Evolutionary conservation across 768 basidiomycete species (phyloP).

Genomic region (Termitomyces sp.): DNA sequence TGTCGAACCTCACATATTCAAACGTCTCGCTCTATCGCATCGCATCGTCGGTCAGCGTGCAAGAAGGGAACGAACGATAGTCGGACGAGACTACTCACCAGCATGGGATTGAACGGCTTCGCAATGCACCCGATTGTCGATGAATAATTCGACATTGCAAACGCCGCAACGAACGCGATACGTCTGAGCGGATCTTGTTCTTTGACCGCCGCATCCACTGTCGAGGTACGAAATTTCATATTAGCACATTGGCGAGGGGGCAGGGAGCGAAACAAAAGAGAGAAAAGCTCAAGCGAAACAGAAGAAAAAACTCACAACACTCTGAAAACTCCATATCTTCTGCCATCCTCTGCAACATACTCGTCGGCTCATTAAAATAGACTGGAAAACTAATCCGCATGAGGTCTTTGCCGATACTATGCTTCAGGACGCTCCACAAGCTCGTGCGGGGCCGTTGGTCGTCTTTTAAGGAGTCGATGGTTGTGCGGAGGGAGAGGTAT

Average conservation of each 20-base stretch:
- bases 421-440: conserved; percentile 93
- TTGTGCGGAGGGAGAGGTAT: conserved; percentile 61
- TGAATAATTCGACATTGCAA: conserved; percentile 98
- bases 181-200: conserved; percentile 77
- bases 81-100: too few relatives aligned
- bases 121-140: conserved; percentile 95
- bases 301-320: conserved; percentile 56
- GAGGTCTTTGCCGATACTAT: conserved; percentile 93
- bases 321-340: conserved; percentile 99
- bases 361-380: conserved; percentile 91
- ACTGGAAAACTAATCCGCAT: conserved; percentile 96
- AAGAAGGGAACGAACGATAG: too few relatives aligned
- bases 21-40: conserved; percentile 78
- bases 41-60: too few relatives aligned
- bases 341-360: conserved; percentile 96
- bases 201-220: conserved; percentile 81
- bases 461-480: too few relatives aligned
- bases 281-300: too few relatives aligned
- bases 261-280: too few relatives aligned
- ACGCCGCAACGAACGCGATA: conserved; percentile 91
- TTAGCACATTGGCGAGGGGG: too few relatives aligned
- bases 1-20: conserved; percentile 86
- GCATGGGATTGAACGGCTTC: conserved; percentile 96
- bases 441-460: conserved; percentile 87
- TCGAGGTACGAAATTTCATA: too few relatives aligned